Evolutionary conservation across 1,284 basidiomycete species (phyloP).

Genomic region (Ceratobasidium sp.): DNA sequence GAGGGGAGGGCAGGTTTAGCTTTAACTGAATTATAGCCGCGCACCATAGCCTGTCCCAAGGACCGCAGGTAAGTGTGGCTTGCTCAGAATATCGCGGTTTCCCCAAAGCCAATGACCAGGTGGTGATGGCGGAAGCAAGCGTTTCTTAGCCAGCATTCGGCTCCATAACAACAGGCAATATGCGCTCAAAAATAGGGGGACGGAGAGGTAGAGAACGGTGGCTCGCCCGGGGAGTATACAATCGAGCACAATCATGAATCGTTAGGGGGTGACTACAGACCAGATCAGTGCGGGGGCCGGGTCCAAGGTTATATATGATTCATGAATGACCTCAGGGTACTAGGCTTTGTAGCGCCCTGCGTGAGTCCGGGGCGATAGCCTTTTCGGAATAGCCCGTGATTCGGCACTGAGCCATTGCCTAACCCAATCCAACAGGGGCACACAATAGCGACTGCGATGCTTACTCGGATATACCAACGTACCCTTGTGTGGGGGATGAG

Average conservation of each 20-base stretch:
- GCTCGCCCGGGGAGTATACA: background rate
- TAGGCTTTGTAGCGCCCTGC: too few species aligned
- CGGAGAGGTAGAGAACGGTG: background rate
- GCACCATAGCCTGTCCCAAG: slow-evolving; percentile 4
- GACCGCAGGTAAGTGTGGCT: background rate
- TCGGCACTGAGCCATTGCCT: too few species aligned
- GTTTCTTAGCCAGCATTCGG: background rate
- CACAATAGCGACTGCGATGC: too few species aligned
- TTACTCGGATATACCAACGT: too few species aligned
- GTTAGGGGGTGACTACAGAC: background rate
- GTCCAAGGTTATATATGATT: too few species aligned
- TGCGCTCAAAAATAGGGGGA: background rate
- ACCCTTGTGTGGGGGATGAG: too few species aligned
- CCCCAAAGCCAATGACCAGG: slow-evolving; percentile 23
- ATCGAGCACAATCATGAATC: background rate
- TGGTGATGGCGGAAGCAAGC: slow-evolving; percentile 21
- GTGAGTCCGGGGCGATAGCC: too few species aligned
- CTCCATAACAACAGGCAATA: background rate
- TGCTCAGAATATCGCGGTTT: background rate
- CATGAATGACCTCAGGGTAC: too few species aligned
- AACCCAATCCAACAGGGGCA: too few species aligned
- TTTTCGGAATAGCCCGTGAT: too few species aligned
- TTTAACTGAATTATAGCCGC: background rate
- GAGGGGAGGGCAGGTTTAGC: too few species aligned
- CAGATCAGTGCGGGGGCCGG: background rate